Conservation (phyloP, 495 filamentous ascomycete species). For the Hypoxylon perforatum region DNA sequence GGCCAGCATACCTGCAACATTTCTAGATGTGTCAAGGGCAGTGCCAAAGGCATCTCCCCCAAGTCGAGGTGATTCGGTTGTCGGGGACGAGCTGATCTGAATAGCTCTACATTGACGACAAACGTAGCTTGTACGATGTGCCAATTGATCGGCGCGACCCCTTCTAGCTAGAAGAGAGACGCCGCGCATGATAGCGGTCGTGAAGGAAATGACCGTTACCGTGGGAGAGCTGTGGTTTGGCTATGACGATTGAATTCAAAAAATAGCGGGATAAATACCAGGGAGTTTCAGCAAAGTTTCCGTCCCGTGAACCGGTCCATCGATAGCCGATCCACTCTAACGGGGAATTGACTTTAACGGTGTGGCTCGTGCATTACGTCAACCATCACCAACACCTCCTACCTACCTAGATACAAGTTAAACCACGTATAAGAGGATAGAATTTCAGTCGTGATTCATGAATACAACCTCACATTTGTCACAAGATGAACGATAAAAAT, state of each 20-base stretch:
- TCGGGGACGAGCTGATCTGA: constrained; percentile 64
- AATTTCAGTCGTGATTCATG: no score
- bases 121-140: constrained; percentile 42
- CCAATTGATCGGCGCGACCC: constrained; percentile 35
- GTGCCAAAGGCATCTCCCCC: constrained; percentile 58
- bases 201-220: constrained; percentile 1
- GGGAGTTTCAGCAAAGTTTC: neutral
- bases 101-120: constrained; percentile 63
- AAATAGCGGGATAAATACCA: constrained; percentile 28
- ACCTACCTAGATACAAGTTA: no score
- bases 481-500: no score
- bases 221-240: constrained; percentile 5
- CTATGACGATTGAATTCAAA: constrained; percentile 30
- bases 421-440: no score
- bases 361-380: constrained; percentile 1
- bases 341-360: constrained; percentile 1
- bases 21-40: constrained; percentile 44
- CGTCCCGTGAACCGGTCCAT: constrained; percentile 3
- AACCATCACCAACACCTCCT: no score
- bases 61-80: constrained; percentile 58
- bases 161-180: constrained; percentile 38
- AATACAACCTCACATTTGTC: no score
- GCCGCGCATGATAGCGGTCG: constrained; percentile 43
- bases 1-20: constrained; percentile 53
- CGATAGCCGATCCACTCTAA: constrained; percentile 6